A percentile compares a stretch with the other conserved stretches of the same genome.
Conservation (phyloP, 768 basidiomycete species). For the Boletus rufocinnamomeus region DNA sequence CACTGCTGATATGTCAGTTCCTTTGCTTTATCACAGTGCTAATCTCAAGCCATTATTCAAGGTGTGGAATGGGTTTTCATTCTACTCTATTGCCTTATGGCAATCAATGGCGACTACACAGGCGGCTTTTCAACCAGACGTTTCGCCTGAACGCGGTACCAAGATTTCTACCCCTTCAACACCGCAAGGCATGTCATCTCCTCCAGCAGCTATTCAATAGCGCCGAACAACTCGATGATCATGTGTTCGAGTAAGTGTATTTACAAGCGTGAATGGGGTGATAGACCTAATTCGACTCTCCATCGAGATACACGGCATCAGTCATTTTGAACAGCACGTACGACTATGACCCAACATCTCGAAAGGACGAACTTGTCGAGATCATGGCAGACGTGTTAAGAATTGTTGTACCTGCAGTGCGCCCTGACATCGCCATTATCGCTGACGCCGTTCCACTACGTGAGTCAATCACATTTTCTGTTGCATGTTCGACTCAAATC, state of each 20-base stretch:
- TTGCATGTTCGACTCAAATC: not conserved
- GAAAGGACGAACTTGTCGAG: slow-evolving; percentile 8
- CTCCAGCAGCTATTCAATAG: not conserved
- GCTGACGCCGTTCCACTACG: not conserved
- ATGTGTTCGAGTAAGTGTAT: slow-evolving; percentile 13
- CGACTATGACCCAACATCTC: slow-evolving; percentile 4
- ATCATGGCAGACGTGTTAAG: not conserved
- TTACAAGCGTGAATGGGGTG: not conserved
- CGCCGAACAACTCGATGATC: not conserved
- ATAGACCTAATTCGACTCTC: no score
- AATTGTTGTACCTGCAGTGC: not conserved
- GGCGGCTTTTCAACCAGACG: slow-evolving; percentile 6
- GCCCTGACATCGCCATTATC: not conserved
- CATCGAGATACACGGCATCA: slow-evolving; percentile 2
- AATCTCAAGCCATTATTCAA: not conserved
- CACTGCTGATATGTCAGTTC: not conserved
- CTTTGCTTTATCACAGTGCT: not conserved
- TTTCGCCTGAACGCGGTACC: not conserved
- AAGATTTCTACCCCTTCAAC: not conserved
- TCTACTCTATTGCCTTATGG: slow-evolving; percentile 1
- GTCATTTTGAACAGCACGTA: slow-evolving; percentile 9
- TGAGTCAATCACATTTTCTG: not conserved
- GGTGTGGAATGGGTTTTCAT: slow-evolving; percentile 3
- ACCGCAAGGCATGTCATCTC: slow-evolving; percentile 7
- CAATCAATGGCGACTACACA: slow-evolving; percentile 15